Conservation (phyloP, 2,329 filamentous ascomycete species). For the Colletotrichum chrysophilum region DNA sequence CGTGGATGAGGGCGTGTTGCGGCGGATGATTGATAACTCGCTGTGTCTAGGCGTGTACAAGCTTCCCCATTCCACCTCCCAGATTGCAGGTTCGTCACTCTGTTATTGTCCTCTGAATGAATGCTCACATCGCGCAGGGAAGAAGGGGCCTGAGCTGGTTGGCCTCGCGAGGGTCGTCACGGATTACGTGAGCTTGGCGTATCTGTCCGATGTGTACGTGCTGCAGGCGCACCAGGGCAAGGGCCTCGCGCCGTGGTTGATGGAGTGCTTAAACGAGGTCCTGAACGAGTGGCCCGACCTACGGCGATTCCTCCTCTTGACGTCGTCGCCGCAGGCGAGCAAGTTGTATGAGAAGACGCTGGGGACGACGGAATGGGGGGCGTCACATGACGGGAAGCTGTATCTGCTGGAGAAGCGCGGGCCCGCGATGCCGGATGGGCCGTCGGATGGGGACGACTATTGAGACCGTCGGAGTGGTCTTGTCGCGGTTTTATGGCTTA, state of each 20-base stretch:
- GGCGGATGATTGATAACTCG: conserved; percentile 60
- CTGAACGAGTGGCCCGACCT: conserved; percentile 63
- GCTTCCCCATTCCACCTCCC: conserved; percentile 33
- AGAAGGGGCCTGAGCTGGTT: conserved; percentile 37
- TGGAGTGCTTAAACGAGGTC: conserved; percentile 63
- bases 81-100: conserved; percentile 32
- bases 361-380: conserved; percentile 48
- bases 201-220: conserved; percentile 70
- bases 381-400: conserved; percentile 44
- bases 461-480: background rate
- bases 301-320: conserved; percentile 62
- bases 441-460: background rate
- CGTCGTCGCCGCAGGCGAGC: conserved; percentile 37
- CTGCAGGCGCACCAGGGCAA: conserved; percentile 61
- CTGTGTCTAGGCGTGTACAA: conserved; percentile 65
- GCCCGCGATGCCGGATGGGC: conserved; percentile 19
- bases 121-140: background rate
- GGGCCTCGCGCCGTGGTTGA: conserved; percentile 70
- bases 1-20: conserved; percentile 51
- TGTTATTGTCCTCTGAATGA: background rate
- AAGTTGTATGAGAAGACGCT: conserved; percentile 54
- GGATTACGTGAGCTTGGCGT: conserved; percentile 20
- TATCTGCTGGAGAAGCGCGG: conserved; percentile 47
- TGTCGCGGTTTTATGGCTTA: conserved; percentile 18
- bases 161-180: conserved; percentile 38